A percentile compares a stretch with the other conserved stretches of the same genome.
These are phyloP conservation scores for Meyerozyma guilliermondii DNA, from an alignment of 1,139 yeast species.

Conservation along the genomic window DNA sequence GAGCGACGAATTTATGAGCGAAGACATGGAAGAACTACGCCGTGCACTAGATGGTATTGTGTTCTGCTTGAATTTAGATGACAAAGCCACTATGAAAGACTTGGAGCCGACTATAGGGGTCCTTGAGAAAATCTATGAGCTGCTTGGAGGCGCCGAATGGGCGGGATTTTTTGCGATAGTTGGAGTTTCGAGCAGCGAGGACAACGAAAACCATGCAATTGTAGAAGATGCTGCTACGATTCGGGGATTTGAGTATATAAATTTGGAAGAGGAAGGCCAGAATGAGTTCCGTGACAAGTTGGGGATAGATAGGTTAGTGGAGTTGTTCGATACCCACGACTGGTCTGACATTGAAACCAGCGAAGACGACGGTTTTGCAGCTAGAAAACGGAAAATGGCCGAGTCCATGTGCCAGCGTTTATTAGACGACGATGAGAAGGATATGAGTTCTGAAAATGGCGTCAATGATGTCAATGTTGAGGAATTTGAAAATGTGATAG, in stretches of 20 bases:
- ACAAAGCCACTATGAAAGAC: conserved; percentile 4
- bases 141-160: conserved; percentile 4
- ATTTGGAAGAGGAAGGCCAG: conserved; percentile 7
- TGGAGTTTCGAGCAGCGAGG: not conserved
- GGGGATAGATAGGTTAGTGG: conserved; percentile 24
- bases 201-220: not conserved
- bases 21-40: conserved; percentile 32
- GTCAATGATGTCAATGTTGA: conserved; percentile 4
- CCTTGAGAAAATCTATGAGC: not conserved
- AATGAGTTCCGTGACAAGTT: conserved; percentile 9
- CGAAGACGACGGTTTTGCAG: conserved; percentile 5
- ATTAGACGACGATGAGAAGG: conserved; percentile 12
- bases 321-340: conserved; percentile 36
- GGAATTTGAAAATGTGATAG: conserved; percentile 25
- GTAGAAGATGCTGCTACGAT: conserved; percentile 8
- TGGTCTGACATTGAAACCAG: conserved; percentile 25
- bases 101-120: not conserved
- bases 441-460: conserved; percentile 6
- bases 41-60: conserved; percentile 36
- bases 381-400: conserved; percentile 6
- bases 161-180: conserved; percentile 9
- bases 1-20: conserved; percentile 25
- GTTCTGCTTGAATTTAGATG: conserved; percentile 25
- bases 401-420: conserved; percentile 26
- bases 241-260: conserved; percentile 11